Conservation (phyloP, 164 flowering plant genomes). For the Santalum album region DNA sequence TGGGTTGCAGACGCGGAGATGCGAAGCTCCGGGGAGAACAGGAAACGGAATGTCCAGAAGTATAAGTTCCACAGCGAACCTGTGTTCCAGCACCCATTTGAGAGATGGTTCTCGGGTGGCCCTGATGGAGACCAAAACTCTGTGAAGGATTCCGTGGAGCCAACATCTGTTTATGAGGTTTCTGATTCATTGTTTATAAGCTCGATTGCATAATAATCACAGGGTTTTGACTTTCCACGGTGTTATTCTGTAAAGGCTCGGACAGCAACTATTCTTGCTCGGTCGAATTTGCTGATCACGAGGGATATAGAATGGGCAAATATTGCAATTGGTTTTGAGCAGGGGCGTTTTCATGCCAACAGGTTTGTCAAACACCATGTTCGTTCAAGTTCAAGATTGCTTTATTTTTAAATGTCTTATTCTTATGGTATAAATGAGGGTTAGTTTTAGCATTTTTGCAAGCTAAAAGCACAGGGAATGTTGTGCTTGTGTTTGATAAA, state of each 20-base stretch:
- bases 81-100: conserved; percentile 14
- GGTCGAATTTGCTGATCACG: conserved; percentile 83
- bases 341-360: conserved; percentile 33
- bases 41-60: conserved; percentile 17
- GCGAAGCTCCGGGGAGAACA: conserved; percentile 16
- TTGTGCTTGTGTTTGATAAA: no score
- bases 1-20: conserved; percentile 53
- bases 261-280: conserved; percentile 81
- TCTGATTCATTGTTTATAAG: not conserved
- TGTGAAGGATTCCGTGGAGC: conserved; percentile 15
- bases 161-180: conserved; percentile 24
- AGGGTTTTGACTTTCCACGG: not conserved
- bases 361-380: not conserved
- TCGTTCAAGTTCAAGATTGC: not conserved
- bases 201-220: not conserved
- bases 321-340: conserved; percentile 89
- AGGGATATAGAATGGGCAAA: conserved; percentile 98
- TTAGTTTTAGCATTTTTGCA: no score
- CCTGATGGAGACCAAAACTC: no score
- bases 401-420: no score
- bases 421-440: no score
- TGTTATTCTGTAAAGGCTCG: conserved; percentile 31
- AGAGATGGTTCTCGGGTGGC: conserved; percentile 22
- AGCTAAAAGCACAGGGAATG: no score
- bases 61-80: conserved; percentile 7